These are phyloP conservation scores for Posidonia oceanica DNA, from an alignment of 116 monocot species.

Conservation along the genomic window DNA sequence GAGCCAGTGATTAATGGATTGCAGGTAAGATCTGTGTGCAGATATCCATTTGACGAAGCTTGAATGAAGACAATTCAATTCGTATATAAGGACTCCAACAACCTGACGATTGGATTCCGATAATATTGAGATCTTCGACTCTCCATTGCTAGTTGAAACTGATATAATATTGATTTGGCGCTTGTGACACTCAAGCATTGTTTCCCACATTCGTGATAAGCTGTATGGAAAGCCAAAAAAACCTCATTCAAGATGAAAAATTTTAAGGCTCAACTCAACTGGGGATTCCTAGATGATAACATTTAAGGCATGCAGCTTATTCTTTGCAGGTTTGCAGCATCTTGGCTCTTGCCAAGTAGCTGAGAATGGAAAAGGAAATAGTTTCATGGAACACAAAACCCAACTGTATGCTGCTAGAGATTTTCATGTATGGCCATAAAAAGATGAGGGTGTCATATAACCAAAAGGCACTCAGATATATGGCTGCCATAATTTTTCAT, in stretches of 20 bases:
- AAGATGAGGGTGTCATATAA: too few species aligned
- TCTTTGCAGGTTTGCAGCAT: too few species aligned
- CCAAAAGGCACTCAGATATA: too few species aligned
- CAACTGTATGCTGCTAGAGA: too few species aligned
- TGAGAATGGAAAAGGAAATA: too few species aligned
- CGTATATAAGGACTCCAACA: slow-evolving; percentile 28
- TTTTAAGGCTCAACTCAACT: too few species aligned
- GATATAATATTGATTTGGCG: slow-evolving; percentile 44
- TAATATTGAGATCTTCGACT: slow-evolving; percentile 22
- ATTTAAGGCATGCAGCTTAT: too few species aligned
- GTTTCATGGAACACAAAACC: too few species aligned
- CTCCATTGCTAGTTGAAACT: slow-evolving; percentile 19
- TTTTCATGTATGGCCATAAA: too few species aligned
- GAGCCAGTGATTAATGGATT: slow-evolving; percentile 69
- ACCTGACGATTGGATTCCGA: slow-evolving; percentile 49
- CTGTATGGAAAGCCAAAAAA: slow-evolving; percentile 27
- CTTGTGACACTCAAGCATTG: slow-evolving; percentile 64
- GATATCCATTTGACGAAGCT: slow-evolving; percentile 77
- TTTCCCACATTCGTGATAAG: slow-evolving; percentile 69
- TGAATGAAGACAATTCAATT: slow-evolving; percentile 45
- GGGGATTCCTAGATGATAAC: too few species aligned
- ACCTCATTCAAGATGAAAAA: not conserved
- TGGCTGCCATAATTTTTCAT: too few species aligned
- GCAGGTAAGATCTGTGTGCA: slow-evolving; percentile 59
- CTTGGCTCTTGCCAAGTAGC: too few species aligned